Evolutionary conservation across 2,329 filamentous ascomycete species (phyloP), one percentile per base, ranked within the genome.

Genomic region (Penicillium sp.): DNA sequence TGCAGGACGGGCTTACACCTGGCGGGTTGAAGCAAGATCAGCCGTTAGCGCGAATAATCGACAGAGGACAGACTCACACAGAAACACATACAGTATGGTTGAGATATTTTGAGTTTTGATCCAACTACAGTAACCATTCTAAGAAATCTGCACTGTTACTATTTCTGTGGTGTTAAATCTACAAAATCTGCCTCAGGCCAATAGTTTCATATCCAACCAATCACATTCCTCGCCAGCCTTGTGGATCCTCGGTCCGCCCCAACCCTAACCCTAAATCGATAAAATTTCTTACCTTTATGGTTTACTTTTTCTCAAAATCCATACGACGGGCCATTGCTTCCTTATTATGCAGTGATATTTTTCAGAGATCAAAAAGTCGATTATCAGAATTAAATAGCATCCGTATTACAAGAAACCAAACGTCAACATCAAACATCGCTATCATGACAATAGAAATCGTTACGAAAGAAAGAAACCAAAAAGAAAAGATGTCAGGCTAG

Each of bases 371-470:
- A n/a, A 14, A 12, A 40, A 40, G 3, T 40, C 35, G 4, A 38
- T 38, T 38, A 38, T n/a, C 12, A 18, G 16, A 18, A 38, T 38
- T 46, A 24, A 21, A 18, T 46, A 21, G n/a, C 43, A 46, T 23
- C 2, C 43, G 24, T 46, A 46, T 5, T 1, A 23, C n/a, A 46
- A 26, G 43, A 11, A 46, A 26, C 11, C 43, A 26, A 20, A 46
- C 20, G n/a, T 20, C 21, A 26, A 46, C 11, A 24, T 16, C 43
- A 45, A 16, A 35, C 30, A 9, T 40, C 35, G 35, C 35, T 40
- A 40, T 40, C 35, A 40, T 40, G 35, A 18, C 35, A 40, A 40
- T 20, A 40, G 24, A 55, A 54, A 53, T 48, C 26, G 53, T 23
- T 30, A 35, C 43, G 35, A n/a, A 16, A 18, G 26, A 26, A 38